Evolutionary conservation across 441 rosid species (phyloP), one percentile per base, ranked within the genome.

Genomic region (Populus hybrid): DNA sequence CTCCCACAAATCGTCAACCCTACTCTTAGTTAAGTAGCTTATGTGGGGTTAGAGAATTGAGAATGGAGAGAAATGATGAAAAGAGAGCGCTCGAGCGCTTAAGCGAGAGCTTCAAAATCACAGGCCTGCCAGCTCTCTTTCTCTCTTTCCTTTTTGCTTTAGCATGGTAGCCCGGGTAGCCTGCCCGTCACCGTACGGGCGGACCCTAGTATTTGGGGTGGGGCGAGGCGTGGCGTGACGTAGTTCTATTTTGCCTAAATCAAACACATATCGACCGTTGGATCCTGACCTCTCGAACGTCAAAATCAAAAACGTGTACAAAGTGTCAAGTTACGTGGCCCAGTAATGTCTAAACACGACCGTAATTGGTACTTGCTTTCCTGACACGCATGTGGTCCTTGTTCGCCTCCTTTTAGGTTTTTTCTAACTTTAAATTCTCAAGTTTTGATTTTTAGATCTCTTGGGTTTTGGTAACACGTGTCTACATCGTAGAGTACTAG

Each of bases 321-420:
- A 36, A 61, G 46, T 38, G 1, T 38, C 69, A 65, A 68, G 26
- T 24, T 78, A 85, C 87, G 92, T 90, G 93, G 70, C 66, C 94
- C 85, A 85, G 80, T 87, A 8, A 75, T 10, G 36, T 71, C 20
- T 32, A 2, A 11, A 77, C 94, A 88, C 84, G 38, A 69, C 81
- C 61, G 70, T 46, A 11, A 64, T 6, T 0, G 64, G 61, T 38
- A 8, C 78, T 81, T 78, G 75, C 88, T 86, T 87, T 84, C 75
- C 82, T 81, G 87, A 84, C 90, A 89, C 86, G 88, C 87, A 79
- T 85, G 82, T 76, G 72, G 82, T 81, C 84, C 86, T 66, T 28
- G 42, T 5, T 8, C 4, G 8, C 35, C 36, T 40, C 80, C 74
- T 77, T 66, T 23, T 8, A 21, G 12, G 24, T 66, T 23, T 26